These are phyloP conservation scores for Paraphaeosphaeria sporulosa DNA, from an alignment of 2,329 filamentous ascomycete genomes.

Conservation along the genomic window DNA sequence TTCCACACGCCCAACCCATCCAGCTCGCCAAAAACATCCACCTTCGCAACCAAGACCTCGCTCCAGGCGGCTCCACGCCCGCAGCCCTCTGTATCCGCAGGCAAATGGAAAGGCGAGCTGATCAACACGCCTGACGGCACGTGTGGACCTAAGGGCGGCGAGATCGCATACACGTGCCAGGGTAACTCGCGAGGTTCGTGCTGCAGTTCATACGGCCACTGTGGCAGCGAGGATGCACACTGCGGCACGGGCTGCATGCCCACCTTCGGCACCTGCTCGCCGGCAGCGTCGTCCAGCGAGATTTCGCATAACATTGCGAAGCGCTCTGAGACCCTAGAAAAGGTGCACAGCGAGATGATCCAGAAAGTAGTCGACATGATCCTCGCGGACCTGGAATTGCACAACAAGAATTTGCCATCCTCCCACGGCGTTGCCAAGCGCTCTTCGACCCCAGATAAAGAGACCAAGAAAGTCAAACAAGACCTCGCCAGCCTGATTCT, in stretches of 20 bases:
- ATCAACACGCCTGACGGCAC: background rate
- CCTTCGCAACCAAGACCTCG: background rate
- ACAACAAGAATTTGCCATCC: too few relatives aligned
- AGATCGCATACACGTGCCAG: conserved; percentile 19
- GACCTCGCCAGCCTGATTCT: too few relatives aligned
- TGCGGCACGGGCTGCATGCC: conserved; percentile 16
- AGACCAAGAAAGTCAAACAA: too few relatives aligned
- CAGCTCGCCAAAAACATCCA: background rate
- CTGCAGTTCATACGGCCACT: conserved; percentile 22
- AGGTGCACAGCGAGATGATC: too few relatives aligned
- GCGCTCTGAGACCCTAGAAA: too few relatives aligned
- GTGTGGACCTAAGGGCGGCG: conserved; percentile 2
- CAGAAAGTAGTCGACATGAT: too few relatives aligned
- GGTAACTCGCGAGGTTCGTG: conserved; percentile 28
- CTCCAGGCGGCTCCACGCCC: background rate
- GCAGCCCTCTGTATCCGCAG: background rate
- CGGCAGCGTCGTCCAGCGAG: background rate
- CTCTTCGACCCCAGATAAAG: too few relatives aligned
- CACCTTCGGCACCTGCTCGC: conserved; percentile 17
- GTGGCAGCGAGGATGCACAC: conserved; percentile 7
- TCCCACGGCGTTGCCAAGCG: too few relatives aligned
- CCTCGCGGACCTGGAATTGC: too few relatives aligned
- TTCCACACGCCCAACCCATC: background rate
- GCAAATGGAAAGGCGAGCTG: background rate
- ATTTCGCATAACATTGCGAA: too few relatives aligned